Conservation (phyloP, 192 early-diverging fungal species). For the Linnemannia exigua region DNA sequence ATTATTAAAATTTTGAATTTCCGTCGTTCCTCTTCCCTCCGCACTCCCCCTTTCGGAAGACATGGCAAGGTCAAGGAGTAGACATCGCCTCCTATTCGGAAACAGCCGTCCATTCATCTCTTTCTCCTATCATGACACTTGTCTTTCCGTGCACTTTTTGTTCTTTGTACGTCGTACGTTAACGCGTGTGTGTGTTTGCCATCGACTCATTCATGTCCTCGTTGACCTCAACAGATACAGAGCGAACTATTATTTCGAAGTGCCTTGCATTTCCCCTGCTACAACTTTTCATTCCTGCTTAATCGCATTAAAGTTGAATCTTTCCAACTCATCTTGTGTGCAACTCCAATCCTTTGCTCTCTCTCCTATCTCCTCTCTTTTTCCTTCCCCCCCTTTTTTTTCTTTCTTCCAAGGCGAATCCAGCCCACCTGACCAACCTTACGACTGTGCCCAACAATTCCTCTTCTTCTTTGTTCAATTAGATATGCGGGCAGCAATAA, state of each 20-base stretch:
- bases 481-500: neutral
- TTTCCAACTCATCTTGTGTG: neutral
- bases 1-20: conserved; percentile 14
- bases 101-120: neutral
- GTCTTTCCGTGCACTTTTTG: too few relatives aligned
- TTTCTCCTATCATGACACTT: neutral
- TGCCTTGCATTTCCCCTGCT: neutral
- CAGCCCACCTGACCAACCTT: conserved; percentile 4
- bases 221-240: neutral
- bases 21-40: conserved; percentile 4
- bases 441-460: neutral
- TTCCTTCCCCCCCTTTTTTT: too few relatives aligned
- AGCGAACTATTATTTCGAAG: too few relatives aligned
- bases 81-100: neutral
- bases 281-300: neutral
- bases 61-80: neutral
- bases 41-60: conserved; percentile 9
- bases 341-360: neutral
- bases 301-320: conserved; percentile 4
- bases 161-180: neutral
- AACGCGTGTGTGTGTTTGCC: neutral
- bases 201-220: neutral
- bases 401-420: neutral
- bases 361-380: neutral
- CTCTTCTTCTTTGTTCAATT: neutral